A percentile compares a stretch with the other conserved stretches of the same genome.
These are phyloP conservation scores for Pseudevernia furfuracea DNA, from an alignment of 495 filamentous ascomycete genomes.

Conservation along the genomic window DNA sequence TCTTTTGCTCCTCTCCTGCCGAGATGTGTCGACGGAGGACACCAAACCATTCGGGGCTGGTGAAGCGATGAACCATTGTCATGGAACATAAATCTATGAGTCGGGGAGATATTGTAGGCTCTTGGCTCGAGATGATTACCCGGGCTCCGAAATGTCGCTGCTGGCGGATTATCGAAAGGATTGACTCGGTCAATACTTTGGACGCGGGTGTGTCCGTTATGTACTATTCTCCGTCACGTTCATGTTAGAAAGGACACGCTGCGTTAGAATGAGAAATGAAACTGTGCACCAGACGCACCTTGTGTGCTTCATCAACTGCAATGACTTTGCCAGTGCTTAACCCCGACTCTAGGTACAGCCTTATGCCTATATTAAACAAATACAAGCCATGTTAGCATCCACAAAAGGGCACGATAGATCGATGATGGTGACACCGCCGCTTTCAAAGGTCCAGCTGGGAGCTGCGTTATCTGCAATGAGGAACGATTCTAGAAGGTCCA, in stretches of 20 bases:
- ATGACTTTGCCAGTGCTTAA: neutral
- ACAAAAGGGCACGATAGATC: no score
- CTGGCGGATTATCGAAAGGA: slow-evolving; percentile 56
- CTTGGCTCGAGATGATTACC: slow-evolving; percentile 67
- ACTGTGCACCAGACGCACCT: neutral
- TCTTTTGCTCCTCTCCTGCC: neutral
- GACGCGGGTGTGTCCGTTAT: slow-evolving; percentile 32
- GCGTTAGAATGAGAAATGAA: neutral
- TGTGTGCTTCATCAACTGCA: neutral
- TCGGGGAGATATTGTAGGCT: slow-evolving; percentile 61
- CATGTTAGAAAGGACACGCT: neutral
- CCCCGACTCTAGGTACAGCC: slow-evolving; percentile 22
- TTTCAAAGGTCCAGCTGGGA: no score
- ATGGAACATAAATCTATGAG: slow-evolving; percentile 63
- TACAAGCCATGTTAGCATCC: no score
- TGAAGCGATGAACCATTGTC: slow-evolving; percentile 33
- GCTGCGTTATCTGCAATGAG: no score
- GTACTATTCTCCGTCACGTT: neutral
- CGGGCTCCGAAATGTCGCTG: slow-evolving; percentile 61
- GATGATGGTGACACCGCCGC: no score
- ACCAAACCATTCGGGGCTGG: neutral
- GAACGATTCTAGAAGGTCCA: no score
- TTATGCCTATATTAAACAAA: no score
- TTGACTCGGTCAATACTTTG: slow-evolving; percentile 48
- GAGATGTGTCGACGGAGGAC: neutral